A percentile compares a stretch with the other conserved stretches of the same genome.
phyloP scores from a whole-genome alignment of 1,139 yeast species.

The Debaryomycetaceae sp. region DNA sequence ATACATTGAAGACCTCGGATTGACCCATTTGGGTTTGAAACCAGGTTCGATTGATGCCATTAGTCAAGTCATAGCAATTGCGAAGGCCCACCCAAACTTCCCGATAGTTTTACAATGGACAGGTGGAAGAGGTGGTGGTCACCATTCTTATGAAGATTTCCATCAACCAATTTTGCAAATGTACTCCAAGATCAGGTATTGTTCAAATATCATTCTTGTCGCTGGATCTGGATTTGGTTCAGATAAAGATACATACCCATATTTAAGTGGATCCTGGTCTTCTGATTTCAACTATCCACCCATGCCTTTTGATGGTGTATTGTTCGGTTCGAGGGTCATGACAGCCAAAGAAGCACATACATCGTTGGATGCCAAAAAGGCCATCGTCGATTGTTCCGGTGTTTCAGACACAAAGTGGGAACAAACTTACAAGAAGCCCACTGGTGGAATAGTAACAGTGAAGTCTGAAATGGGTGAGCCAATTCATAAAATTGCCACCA shows the following conservation, averaged over 20 bases:
- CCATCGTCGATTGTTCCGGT: conserved; percentile 89
- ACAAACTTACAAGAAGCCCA: conserved; percentile 85
- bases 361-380: conserved; percentile 88
- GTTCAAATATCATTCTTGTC: conserved; percentile 79
- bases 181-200: conserved; percentile 93
- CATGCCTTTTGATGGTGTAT: conserved; percentile 98
- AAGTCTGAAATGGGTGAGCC: conserved; percentile 99
- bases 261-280: conserved; percentile 97
- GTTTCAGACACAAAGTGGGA: conserved; percentile 90
- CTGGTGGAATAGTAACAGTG: conserved; percentile 96
- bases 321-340: conserved; percentile 97
- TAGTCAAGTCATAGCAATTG: conserved; percentile 80
- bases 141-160: conserved; percentile 98
- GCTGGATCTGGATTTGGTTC: conserved; percentile 99
- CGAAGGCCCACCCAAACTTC: conserved; percentile 93
- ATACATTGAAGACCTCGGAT: conserved; percentile 86
- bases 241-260: conserved; percentile 94
- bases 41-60: conserved; percentile 97
- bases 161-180: conserved; percentile 95
- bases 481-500: conserved; percentile 95
- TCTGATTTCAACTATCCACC: conserved; percentile 82
- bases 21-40: conserved; percentile 92
- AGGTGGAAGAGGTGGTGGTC: conserved; percentile 99
- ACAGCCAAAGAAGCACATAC: conserved; percentile 95
- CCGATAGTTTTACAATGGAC: conserved; percentile 99